Evolutionary conservation across 108 stramenopile species (phyloP), one percentile per base, ranked within the genome.

Genomic region (Conticribra weissflogii): DNA sequence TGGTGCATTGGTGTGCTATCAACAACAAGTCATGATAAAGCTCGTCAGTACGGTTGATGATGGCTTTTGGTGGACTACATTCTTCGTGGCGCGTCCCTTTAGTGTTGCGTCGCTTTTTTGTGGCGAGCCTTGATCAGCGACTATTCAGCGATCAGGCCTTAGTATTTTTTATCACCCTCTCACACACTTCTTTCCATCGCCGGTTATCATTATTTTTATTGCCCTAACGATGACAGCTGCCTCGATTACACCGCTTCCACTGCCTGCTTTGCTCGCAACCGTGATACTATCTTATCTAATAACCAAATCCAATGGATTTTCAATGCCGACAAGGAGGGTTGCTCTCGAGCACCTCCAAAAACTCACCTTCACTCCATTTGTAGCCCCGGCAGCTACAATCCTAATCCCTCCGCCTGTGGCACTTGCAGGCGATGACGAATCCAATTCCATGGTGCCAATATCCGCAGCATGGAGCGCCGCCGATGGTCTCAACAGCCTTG

Each of bases 391-490:
- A 5, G 21, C 58, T 21, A 5, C 44, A 17, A 12, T 14, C 9
- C 28, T 41, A 0, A 18, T 55, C 14, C 22, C 59, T 28, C 14
- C 45, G 17, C 31, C 51, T 52, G n/a, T 36, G 17, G 1, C 50
- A 51, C 21, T 22, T 54, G 65, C 52, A 30, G 16, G 54, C 5
- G 65, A 24, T 2, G 65, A 57, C n/a, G 56, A 17, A 17, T 24
- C 51, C n/a, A 17, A 70, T 27, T 60, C 65, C 0, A 44, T 58
- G n/a, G 68, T 52, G 12, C 63, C 72, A 41, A 82, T 85, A 32
- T 54, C 55, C 12, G 79, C 82, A 48, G 50, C 64, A 47, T 87
- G 86, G 86, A 55, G 36, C 7, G 83, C 86, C 23, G 47, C 79
- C 1, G 79, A 77, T 59, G 86, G 86, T 4, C 68, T 87, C 33